These are phyloP conservation scores for Solanum aculeatissimum DNA, from an alignment of 305 asterid species.

Conservation along the genomic window DNA sequence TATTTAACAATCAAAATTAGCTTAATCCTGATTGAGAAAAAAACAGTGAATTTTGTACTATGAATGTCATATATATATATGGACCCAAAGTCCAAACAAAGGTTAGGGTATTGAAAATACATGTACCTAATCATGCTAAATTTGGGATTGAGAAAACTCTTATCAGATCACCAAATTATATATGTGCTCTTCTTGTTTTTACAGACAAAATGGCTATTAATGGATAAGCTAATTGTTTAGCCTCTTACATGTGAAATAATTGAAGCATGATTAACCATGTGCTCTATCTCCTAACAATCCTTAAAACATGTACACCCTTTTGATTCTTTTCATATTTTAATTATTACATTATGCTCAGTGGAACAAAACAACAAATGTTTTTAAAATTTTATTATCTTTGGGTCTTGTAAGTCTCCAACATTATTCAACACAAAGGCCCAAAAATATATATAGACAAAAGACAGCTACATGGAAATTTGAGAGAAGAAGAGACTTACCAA, in stretches of 20 bases:
- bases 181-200: too few species aligned
- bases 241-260: background rate
- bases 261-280: background rate
- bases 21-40: background rate
- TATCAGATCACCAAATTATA: too few species aligned
- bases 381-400: background rate
- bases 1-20: background rate
- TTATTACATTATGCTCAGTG: background rate
- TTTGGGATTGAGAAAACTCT: background rate
- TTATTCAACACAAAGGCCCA: background rate
- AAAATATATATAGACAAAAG: background rate
- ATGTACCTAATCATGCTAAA: background rate
- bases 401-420: background rate
- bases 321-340: background rate
- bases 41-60: background rate
- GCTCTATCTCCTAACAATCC: background rate
- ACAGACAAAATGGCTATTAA: background rate
- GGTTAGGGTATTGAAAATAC: background rate
- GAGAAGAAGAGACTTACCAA: slow-evolving; percentile 17
- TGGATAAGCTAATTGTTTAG: background rate
- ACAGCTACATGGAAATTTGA: background rate
- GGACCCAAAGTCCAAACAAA: background rate
- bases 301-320: background rate
- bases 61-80: background rate
- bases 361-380: background rate